Conservation (phyloP, 1,284 basidiomycete genomes). For the Ustilago loliicola region DNA sequence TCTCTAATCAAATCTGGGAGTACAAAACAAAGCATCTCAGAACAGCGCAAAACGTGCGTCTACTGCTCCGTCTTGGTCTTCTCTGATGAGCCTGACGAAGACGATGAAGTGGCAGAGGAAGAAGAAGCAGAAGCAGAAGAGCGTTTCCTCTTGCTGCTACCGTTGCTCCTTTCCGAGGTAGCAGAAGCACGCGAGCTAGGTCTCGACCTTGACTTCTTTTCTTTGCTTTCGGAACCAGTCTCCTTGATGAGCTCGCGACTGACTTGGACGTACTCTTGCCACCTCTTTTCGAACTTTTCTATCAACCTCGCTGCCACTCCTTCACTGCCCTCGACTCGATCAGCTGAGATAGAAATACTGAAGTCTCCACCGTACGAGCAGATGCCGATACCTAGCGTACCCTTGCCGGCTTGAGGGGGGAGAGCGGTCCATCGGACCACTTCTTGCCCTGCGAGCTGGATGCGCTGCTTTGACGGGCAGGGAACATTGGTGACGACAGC, state of each 20-base stretch:
- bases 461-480: slow-evolving; percentile 56
- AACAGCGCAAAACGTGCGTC: background rate
- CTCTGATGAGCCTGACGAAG: slow-evolving; percentile 5
- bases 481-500: slow-evolving; percentile 69
- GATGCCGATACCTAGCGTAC: slow-evolving; percentile 66
- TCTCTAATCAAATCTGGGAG: background rate
- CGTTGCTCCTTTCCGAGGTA: background rate
- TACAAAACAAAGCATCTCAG: too few relatives aligned
- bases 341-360: slow-evolving; percentile 62
- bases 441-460: slow-evolving; percentile 51
- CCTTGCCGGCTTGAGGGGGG: slow-evolving; percentile 65
- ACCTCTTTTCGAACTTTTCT: slow-evolving; percentile 49
- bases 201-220: slow-evolving; percentile 7
- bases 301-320: slow-evolving; percentile 59
- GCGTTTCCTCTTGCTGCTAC: slow-evolving; percentile 7
- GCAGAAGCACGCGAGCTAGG: slow-evolving; percentile 6
- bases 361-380: slow-evolving; percentile 62
- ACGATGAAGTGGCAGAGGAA: slow-evolving; percentile 4
- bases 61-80: slow-evolving; percentile 6
- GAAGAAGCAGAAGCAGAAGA: slow-evolving; percentile 12
- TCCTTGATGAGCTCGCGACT: slow-evolving; percentile 26
- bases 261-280: slow-evolving; percentile 46
- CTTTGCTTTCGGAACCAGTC: slow-evolving; percentile 22
- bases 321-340: slow-evolving; percentile 52
- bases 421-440: slow-evolving; percentile 57